phyloP scores from a whole-genome alignment of 768 basidiomycete genomes.

The Hortiboletus flavorubellus region DNA sequence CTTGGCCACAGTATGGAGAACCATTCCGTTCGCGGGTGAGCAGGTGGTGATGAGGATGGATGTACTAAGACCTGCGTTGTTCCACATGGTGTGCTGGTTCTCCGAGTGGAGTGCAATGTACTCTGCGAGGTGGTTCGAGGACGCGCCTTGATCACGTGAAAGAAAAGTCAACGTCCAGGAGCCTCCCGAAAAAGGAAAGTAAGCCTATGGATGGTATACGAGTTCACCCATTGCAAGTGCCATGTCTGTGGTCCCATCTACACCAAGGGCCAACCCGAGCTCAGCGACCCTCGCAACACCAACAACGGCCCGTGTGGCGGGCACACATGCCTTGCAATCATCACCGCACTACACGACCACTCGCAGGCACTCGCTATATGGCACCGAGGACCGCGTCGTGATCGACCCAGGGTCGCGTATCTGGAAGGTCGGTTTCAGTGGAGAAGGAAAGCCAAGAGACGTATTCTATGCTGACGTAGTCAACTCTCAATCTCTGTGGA shows the following conservation, averaged over 20 bases:
- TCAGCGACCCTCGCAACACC: conserved; percentile 45
- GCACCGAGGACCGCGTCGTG: conserved; percentile 92
- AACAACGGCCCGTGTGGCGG: conserved; percentile 48
- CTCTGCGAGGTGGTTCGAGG: background rate
- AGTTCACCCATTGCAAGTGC: background rate
- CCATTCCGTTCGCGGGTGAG: conserved; percentile 28
- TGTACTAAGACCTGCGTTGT: conserved; percentile 27
- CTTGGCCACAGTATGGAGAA: conserved; percentile 25
- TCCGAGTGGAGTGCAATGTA: background rate
- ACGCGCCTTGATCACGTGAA: conserved; percentile 25
- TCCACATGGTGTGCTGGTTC: conserved; percentile 20
- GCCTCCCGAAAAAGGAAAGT: background rate
- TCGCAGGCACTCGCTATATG: conserved; percentile 90
- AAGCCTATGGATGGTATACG: background rate
- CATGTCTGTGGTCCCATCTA: conserved; percentile 36
- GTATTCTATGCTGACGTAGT: conserved; percentile 64
- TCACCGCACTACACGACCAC: conserved; percentile 86
- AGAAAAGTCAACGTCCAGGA: conserved; percentile 1
- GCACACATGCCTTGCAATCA: conserved; percentile 51
- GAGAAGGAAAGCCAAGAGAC: conserved; percentile 86
- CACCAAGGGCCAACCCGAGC: conserved; percentile 27
- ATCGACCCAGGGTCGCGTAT: conserved; percentile 92
- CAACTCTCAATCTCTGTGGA: conserved; percentile 54
- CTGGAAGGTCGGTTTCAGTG: conserved; percentile 98
- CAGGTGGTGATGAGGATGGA: conserved; percentile 22